These are phyloP conservation scores for Solanum ossicruentum DNA, from an alignment of 257 asterid species.

Conservation along the genomic window DNA sequence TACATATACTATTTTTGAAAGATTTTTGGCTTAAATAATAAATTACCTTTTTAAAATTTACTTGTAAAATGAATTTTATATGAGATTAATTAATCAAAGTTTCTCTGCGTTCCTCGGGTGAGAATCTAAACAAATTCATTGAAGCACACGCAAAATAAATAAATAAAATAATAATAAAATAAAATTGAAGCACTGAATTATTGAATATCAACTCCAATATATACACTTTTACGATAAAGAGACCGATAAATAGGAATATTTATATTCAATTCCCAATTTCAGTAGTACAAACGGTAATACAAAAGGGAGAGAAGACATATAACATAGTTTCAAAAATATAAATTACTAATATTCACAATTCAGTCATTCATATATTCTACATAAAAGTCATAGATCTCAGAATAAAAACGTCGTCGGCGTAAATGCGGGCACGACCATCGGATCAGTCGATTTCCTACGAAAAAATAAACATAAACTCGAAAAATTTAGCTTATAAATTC, in stretches of 20 bases:
- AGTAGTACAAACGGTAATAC: not conserved
- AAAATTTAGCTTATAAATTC: not conserved
- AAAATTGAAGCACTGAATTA: not conserved
- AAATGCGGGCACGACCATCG: slow-evolving; percentile 26
- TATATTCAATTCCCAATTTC: not conserved
- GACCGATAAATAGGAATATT: not conserved
- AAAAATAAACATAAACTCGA: not conserved
- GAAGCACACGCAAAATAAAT: not conserved
- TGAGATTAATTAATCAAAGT: not conserved
- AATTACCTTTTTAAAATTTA: not conserved
- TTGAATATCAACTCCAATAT: not conserved
- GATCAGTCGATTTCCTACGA: slow-evolving; percentile 17
- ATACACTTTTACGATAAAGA: not conserved
- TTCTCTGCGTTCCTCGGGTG: not conserved
- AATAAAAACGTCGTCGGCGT: slow-evolving; percentile 29
- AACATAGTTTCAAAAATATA: not conserved
- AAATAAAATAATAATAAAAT: not conserved
- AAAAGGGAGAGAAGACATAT: not conserved
- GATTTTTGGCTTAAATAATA: too few species aligned
- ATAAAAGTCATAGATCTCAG: not conserved
- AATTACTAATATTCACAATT: not conserved
- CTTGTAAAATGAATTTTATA: not conserved
- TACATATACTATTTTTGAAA: too few species aligned
- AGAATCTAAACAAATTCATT: not conserved
- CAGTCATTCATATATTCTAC: not conserved